Evolutionary conservation across 768 basidiomycete genomes (phyloP).

Genomic region (Plicaturopsis crispa): DNA sequence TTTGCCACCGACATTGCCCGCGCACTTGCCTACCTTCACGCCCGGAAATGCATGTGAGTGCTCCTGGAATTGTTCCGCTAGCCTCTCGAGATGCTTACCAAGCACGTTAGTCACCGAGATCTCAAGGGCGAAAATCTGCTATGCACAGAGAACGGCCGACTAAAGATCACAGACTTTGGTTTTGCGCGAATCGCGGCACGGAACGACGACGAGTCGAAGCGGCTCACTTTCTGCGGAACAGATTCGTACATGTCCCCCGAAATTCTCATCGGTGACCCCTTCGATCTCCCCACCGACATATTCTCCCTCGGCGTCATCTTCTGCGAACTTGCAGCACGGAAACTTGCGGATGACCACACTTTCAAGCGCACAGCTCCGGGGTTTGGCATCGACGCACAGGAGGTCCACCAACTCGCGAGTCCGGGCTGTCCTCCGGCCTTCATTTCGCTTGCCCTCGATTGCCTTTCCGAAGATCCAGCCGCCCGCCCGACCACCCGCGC

Average conservation of each 20-base stretch:
- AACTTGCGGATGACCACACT: slow-evolving; percentile 74
- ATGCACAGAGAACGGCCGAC: slow-evolving; percentile 87
- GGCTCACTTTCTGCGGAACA: slow-evolving; percentile 83
- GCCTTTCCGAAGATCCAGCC: slow-evolving; percentile 56
- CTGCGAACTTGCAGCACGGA: slow-evolving; percentile 82
- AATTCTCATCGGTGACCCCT: slow-evolving; percentile 85
- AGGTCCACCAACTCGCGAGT: slow-evolving; percentile 61
- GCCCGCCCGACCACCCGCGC: slow-evolving; percentile 68
- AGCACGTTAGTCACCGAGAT: slow-evolving; percentile 82
- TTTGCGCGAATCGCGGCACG: slow-evolving; percentile 92
- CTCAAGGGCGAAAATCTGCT: slow-evolving; percentile 97
- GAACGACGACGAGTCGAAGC: slow-evolving; percentile 82
- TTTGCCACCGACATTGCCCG: slow-evolving; percentile 94
- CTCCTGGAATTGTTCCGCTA: too few relatives aligned
- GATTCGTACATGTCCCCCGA: slow-evolving; percentile 98
- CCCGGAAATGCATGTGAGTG: slow-evolving; percentile 82
- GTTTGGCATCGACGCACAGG: slow-evolving; percentile 71
- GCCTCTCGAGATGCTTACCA: too few relatives aligned
- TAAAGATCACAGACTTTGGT: slow-evolving; percentile 99
- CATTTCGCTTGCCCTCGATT: slow-evolving; percentile 71
- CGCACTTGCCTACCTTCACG: slow-evolving; percentile 95
- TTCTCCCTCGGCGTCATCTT: slow-evolving; percentile 92
- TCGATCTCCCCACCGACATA: slow-evolving; percentile 90
- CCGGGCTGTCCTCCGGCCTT: slow-evolving; percentile 76
- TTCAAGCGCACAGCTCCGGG: slow-evolving; percentile 74